Conservation (phyloP, 441 rosid genomes). For the Croton setiger region DNA sequence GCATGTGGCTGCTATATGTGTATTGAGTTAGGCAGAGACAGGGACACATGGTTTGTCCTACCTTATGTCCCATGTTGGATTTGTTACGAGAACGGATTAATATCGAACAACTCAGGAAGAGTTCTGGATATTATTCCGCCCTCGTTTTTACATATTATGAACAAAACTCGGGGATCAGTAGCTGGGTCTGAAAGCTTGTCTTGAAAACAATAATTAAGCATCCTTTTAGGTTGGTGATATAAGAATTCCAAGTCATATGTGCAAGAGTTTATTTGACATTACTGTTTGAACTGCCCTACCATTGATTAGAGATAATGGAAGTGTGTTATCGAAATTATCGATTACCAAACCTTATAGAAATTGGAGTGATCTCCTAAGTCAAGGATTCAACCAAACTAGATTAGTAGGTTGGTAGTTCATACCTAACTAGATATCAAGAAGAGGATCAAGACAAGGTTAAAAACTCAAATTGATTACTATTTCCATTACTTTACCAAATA, state of each 20-base stretch:
- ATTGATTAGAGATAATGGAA: too few species aligned
- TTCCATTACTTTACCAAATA: not conserved
- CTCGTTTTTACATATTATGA: too few species aligned
- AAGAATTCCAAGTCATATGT: too few species aligned
- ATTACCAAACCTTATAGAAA: too few species aligned
- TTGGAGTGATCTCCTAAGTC: too few species aligned
- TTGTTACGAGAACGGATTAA: not conserved
- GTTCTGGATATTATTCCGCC: not conserved
- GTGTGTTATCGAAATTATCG: too few species aligned
- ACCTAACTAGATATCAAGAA: not conserved
- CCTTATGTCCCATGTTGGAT: not conserved
- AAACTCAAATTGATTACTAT: not conserved
- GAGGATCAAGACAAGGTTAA: not conserved
- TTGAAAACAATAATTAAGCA: too few species aligned
- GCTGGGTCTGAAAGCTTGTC: not conserved
- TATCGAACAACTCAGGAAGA: not conserved
- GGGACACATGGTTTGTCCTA: slow-evolving; percentile 28
- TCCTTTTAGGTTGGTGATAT: not conserved
- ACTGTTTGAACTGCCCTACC: too few species aligned
- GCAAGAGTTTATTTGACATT: too few species aligned
- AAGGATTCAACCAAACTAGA: too few species aligned
- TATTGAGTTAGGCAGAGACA: slow-evolving; percentile 27
- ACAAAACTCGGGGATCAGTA: not conserved
- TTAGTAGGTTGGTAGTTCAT: not conserved
- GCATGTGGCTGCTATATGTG: slow-evolving; percentile 19